These are phyloP conservation scores for Syncephalis fuscata DNA, from an alignment of 371 early-diverging fungal species.

Conservation along the genomic window DNA sequence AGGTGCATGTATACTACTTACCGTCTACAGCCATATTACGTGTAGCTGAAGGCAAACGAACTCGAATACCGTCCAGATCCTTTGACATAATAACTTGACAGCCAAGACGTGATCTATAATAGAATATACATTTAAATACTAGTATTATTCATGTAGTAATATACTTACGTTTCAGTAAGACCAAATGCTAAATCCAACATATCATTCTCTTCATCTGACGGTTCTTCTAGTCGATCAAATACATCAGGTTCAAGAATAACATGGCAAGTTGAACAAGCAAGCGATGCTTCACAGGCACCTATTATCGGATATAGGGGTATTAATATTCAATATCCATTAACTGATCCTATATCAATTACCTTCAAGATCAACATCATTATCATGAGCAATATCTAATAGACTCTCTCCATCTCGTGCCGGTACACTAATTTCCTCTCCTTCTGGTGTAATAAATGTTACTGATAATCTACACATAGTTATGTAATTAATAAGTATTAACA, in stretches of 20 bases:
- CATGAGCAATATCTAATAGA: constrained; percentile 90
- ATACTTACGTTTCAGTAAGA: constrained; percentile 75
- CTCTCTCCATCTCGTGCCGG: constrained; percentile 72
- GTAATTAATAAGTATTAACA: too few species aligned
- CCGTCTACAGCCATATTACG: constrained; percentile 95
- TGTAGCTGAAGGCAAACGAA: constrained; percentile 89
- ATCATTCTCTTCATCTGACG: constrained; percentile 98
- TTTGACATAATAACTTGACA: constrained; percentile 86
- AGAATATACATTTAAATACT: not conserved
- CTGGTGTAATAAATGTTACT: constrained; percentile 43
- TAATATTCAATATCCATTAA: not conserved
- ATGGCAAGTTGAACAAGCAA: constrained; percentile 96
- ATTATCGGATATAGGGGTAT: not conserved
- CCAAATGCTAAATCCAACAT: constrained; percentile 98
- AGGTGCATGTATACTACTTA: constrained; percentile 6
- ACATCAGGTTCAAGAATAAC: constrained; percentile 78
- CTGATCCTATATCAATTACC: constrained; percentile 31
- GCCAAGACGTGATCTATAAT: constrained; percentile 77
- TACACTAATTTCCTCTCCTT: constrained; percentile 61
- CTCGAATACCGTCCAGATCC: constrained; percentile 75
- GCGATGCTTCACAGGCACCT: constrained; percentile 97
- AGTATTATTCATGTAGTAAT: not conserved
- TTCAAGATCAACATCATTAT: constrained; percentile 91
- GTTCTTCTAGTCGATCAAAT: constrained; percentile 80
- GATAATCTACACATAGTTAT: constrained; percentile 11